Evolutionary conservation across 225 moss, liverwort and hornwort species (phyloP).

Genomic region (Sphagnum contortum): DNA sequence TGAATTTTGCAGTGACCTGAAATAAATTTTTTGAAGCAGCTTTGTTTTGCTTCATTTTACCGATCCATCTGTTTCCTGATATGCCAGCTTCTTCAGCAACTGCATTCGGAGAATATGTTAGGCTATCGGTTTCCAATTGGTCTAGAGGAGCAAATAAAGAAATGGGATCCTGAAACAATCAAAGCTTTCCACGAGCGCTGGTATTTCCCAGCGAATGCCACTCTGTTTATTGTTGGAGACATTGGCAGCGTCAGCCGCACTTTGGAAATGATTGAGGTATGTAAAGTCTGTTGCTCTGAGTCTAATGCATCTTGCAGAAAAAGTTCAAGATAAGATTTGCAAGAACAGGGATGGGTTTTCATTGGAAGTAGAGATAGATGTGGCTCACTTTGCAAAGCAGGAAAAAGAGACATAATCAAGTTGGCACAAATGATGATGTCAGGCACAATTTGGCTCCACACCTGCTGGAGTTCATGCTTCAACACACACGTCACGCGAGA

Average conservation of each 20-base stretch:
- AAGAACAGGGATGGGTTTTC: too few species aligned
- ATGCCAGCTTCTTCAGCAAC: constrained; percentile 86
- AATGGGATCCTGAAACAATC: constrained; percentile 97
- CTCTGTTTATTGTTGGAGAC: constrained; percentile 97
- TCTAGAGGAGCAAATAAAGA: constrained; percentile 92
- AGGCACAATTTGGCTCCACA: constrained; percentile 93
- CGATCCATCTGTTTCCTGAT: too few species aligned
- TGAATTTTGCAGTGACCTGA: too few species aligned
- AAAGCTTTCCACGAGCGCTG: constrained; percentile 97
- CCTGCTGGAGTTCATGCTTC: constrained; percentile 57
- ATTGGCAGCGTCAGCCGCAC: constrained; percentile 95
- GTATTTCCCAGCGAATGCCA: constrained; percentile 99
- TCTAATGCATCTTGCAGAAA: too few species aligned
- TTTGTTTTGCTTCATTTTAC: too few species aligned
- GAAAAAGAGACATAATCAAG: too few species aligned
- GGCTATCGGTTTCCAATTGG: constrained; percentile 99
- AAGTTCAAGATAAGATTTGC: too few species aligned
- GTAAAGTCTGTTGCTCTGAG: too few species aligned
- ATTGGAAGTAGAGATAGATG: too few species aligned
- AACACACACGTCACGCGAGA: constrained; percentile 36
- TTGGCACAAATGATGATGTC: not conserved
- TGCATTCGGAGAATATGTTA: constrained; percentile 98
- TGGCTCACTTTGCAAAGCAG: too few species aligned
- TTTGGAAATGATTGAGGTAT: constrained; percentile 96
- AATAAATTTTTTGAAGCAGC: too few species aligned